phyloP scores from a whole-genome alignment of 805 yeast species.

The Wickerhamiella nectarea region DNA sequence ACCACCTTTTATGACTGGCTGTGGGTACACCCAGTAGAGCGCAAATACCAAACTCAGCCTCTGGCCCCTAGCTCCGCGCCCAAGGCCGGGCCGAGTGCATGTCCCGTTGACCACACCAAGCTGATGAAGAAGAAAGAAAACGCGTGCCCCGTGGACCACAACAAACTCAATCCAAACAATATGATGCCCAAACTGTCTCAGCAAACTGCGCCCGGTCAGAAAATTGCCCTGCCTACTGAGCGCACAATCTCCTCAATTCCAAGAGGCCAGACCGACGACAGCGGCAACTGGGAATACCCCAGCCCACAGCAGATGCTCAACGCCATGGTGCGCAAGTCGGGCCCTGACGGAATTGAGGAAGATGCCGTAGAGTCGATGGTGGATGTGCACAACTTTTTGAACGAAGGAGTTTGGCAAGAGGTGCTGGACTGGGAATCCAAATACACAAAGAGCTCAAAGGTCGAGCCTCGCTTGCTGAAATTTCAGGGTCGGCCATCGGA shows the following conservation, averaged over 20 bases:
- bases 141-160: constrained; percentile 29
- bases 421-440: constrained; percentile 82
- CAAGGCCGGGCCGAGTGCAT: constrained; percentile 19
- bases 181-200: constrained; percentile 64
- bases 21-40: constrained; percentile 8
- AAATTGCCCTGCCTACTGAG: constrained; percentile 61
- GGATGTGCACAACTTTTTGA: constrained; percentile 85
- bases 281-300: constrained; percentile 95
- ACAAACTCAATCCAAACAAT: constrained; percentile 62
- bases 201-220: constrained; percentile 67
- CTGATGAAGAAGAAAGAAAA: constrained; percentile 15
- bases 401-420: constrained; percentile 97
- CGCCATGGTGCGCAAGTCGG: constrained; percentile 93
- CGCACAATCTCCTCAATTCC: constrained; percentile 81
- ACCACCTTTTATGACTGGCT: constrained; percentile 5
- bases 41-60: neutral
- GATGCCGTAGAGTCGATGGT: constrained; percentile 97
- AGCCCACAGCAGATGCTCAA: constrained; percentile 98
- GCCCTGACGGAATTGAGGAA: constrained; percentile 69
- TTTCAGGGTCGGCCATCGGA: constrained; percentile 91
- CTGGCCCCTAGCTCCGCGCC: neutral
- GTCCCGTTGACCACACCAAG: constrained; percentile 32
- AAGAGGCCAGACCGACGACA: constrained; percentile 47
- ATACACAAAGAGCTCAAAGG: constrained; percentile 40
- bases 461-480: constrained; percentile 62